Percentiles rank a stretch among this genome's conserved stretches.
These are phyloP conservation scores for Saitozyma sp. DNA, from an alignment of 768 basidiomycete species.

Conservation along the genomic window DNA sequence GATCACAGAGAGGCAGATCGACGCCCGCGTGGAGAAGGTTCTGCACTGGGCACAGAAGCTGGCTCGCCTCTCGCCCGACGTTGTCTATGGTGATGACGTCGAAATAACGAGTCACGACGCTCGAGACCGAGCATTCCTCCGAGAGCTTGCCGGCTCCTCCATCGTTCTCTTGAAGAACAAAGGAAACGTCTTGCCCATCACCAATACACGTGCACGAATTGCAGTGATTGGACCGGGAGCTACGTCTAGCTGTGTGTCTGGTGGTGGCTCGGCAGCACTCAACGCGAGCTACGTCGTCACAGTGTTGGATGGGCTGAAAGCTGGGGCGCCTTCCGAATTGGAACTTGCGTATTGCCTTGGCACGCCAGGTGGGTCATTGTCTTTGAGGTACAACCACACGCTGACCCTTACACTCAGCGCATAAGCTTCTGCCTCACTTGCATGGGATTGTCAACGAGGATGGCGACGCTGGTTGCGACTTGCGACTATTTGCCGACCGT, in stretches of 20 bases:
- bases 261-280: slow-evolving; percentile 64
- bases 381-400: no score
- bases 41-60: slow-evolving; percentile 67
- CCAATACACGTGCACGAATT: slow-evolving; percentile 44
- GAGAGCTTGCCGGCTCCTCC: slow-evolving; percentile 29
- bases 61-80: slow-evolving; percentile 65
- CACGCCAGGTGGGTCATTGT: no score
- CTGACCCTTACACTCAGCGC: no score
- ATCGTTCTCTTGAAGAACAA: slow-evolving; percentile 77
- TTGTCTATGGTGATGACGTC: slow-evolving; percentile 55
- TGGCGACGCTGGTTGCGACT: no score
- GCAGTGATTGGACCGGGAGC: slow-evolving; percentile 65
- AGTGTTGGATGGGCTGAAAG: slow-evolving; percentile 60
- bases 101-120: slow-evolving; percentile 55
- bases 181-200: slow-evolving; percentile 59
- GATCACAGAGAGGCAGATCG: no score
- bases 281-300: slow-evolving; percentile 18
- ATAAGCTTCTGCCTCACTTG: no score
- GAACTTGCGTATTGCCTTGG: no score
- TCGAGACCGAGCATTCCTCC: slow-evolving; percentile 51
- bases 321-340: no score
- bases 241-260: slow-evolving; percentile 48
- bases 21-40: slow-evolving; percentile 51
- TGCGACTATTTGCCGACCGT: no score
- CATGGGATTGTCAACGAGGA: no score